Percentiles rank a stretch among this genome's conserved stretches.
Conservation (phyloP, 352 stramenopile genomes). For the Globisporangium paddicum region DNA sequence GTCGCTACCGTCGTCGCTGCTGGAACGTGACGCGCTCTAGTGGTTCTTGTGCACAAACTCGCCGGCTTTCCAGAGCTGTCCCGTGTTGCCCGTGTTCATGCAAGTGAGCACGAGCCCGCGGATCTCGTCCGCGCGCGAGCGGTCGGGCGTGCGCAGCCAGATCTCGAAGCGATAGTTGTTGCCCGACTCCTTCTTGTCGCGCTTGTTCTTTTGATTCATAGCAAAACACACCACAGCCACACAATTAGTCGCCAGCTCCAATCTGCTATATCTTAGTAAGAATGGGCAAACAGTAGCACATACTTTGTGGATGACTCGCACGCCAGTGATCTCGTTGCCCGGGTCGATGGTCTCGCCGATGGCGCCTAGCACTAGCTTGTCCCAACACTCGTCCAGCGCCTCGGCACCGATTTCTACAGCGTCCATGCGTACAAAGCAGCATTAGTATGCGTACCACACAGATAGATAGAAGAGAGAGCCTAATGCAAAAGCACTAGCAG, state of each 20-base stretch:
- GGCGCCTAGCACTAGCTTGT: conserved; percentile 85
- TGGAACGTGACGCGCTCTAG: conserved; percentile 32
- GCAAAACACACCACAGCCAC: neutral
- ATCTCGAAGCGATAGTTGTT: conserved; percentile 88
- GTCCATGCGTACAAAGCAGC: neutral
- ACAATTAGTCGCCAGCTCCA: neutral
- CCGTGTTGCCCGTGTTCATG: conserved; percentile 57
- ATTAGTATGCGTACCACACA: neutral
- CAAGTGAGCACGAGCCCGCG: conserved; percentile 60
- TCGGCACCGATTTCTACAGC: conserved; percentile 57
- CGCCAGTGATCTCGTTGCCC: conserved; percentile 87
- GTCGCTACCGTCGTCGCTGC: neutral
- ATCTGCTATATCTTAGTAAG: neutral
- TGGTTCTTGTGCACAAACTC: conserved; percentile 85
- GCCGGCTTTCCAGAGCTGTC: conserved; percentile 39
- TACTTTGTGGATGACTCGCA: conserved; percentile 90
- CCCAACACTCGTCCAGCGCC: conserved; percentile 86
- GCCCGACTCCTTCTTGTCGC: conserved; percentile 73
- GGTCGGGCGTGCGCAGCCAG: conserved; percentile 65
- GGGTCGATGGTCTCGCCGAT: conserved; percentile 88
- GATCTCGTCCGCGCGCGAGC: conserved; percentile 67
- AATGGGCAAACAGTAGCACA: neutral
- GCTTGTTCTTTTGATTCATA: conserved; percentile 73
- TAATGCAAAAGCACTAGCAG: neutral
- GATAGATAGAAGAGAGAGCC: neutral